A percentile compares a stretch with the other conserved stretches of the same genome.
Evolutionary conservation across 2,329 filamentous ascomycete species (phyloP).

Genomic region (Cytospora chrysosperma): DNA sequence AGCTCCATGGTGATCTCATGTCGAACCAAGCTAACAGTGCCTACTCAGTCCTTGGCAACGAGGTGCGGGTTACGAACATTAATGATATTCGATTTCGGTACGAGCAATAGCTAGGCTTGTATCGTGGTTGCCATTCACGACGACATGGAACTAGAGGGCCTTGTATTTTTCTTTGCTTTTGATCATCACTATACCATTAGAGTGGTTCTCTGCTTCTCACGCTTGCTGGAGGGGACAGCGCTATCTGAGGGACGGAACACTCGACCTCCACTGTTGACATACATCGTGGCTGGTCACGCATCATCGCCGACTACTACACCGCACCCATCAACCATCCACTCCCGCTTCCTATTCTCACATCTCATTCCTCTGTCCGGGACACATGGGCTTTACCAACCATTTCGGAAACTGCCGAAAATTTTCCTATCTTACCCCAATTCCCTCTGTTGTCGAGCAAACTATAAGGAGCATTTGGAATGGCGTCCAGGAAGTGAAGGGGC

Average conservation of each 20-base stretch:
- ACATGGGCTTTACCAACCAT: conserved; percentile 3
- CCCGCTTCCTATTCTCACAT: background rate
- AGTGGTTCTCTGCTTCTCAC: conserved; percentile 9
- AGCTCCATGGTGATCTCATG: background rate
- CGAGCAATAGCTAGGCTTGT: conserved; percentile 12
- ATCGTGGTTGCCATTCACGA: conserved; percentile 22
- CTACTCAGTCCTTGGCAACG: conserved; percentile 57
- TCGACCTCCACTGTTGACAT: conserved; percentile 3
- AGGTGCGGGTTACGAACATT: conserved; percentile 53
- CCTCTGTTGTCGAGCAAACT: conserved; percentile 20
- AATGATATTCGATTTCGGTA: conserved; percentile 24
- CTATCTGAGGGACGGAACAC: conserved; percentile 1
- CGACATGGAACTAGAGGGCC: conserved; percentile 24
- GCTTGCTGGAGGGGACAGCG: conserved; percentile 14
- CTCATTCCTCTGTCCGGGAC: conserved; percentile 4
- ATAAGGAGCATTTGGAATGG: conserved; percentile 24
- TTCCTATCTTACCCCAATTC: conserved; percentile 10
- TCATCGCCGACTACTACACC: conserved; percentile 1
- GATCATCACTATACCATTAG: conserved; percentile 22
- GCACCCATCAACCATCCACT: conserved; percentile 10
- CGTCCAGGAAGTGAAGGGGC: conserved; percentile 20
- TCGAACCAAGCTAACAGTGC: conserved; percentile 28
- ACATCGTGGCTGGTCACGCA: background rate
- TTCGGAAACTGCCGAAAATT: conserved; percentile 1
- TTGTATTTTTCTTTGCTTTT: conserved; percentile 21